Conservation (phyloP, 805 yeast species). For the Tetrapisispora iriomotensis region DNA sequence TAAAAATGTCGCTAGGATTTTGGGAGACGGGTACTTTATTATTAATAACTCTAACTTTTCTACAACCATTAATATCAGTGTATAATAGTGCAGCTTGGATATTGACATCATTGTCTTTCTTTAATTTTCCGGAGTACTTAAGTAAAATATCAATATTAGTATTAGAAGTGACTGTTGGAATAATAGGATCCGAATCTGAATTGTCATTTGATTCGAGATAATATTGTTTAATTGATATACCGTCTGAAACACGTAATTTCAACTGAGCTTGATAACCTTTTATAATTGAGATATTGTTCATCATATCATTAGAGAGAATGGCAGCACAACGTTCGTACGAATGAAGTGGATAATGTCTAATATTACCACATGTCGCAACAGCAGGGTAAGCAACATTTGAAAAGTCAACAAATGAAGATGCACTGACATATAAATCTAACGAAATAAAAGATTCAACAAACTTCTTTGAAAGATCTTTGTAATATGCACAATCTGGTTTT, state of each 20-base stretch:
- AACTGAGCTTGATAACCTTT: slow-evolving; percentile 73
- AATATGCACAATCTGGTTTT: slow-evolving; percentile 52
- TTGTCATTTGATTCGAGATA: slow-evolving; percentile 48
- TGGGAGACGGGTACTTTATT: slow-evolving; percentile 73
- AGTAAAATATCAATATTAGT: slow-evolving; percentile 64
- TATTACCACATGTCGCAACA: slow-evolving; percentile 58
- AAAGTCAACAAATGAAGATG: slow-evolving; percentile 58
- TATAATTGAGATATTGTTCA: slow-evolving; percentile 39
- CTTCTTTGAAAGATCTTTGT: slow-evolving; percentile 47
- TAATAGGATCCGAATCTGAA: slow-evolving; percentile 47
- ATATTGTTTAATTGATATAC: slow-evolving; percentile 69
- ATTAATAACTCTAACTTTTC: slow-evolving; percentile 84
- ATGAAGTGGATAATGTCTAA: slow-evolving; percentile 59
- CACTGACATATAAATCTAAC: slow-evolving; percentile 63
- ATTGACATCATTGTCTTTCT: slow-evolving; percentile 66
- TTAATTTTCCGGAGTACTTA: slow-evolving; percentile 59
- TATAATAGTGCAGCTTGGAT: slow-evolving; percentile 86
- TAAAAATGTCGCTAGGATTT: slow-evolving; percentile 61
- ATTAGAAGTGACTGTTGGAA: slow-evolving; percentile 56
- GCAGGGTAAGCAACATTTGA: slow-evolving; percentile 62
- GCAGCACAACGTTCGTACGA: slow-evolving; percentile 59
- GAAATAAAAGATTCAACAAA: slow-evolving; percentile 55
- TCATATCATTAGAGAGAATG: slow-evolving; percentile 50
- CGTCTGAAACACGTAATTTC: slow-evolving; percentile 79
- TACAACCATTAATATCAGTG: slow-evolving; percentile 63